Percentiles rank a stretch among this genome's conserved stretches.
Conservation (phyloP, 257 asterid species). For the Coffea canephora region DNA sequence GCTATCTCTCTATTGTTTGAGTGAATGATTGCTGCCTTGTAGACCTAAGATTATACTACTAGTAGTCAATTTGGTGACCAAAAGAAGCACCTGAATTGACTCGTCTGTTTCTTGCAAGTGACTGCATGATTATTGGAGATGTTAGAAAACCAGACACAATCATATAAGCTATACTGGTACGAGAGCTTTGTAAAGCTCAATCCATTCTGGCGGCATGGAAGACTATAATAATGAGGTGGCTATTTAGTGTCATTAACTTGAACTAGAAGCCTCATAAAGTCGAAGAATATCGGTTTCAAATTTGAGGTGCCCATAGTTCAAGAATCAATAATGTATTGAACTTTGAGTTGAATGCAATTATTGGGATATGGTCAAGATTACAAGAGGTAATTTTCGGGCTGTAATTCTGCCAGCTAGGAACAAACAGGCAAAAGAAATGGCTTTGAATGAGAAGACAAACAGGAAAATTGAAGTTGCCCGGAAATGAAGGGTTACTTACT, state of each 20-base stretch:
- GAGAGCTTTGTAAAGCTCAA: background rate
- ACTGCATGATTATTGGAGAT: background rate
- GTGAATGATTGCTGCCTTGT: constrained; percentile 1
- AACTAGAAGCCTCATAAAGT: background rate
- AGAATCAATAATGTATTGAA: no score
- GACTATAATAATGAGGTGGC: background rate
- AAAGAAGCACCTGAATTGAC: constrained; percentile 3
- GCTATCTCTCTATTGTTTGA: no score
- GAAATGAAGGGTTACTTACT: background rate
- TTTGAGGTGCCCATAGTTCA: background rate
- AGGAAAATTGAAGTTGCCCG: background rate
- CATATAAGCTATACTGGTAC: background rate
- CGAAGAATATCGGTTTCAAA: no score
- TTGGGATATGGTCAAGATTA: no score
- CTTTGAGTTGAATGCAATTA: no score
- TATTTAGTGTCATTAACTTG: no score
- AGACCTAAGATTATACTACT: background rate
- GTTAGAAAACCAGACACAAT: background rate
- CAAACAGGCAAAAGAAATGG: background rate
- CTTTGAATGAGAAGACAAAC: background rate
- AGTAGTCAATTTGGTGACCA: background rate
- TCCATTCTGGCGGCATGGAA: background rate
- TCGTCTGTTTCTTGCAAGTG: background rate
- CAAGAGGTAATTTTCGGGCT: background rate
- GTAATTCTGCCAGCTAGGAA: no score